Percentiles rank a stretch among this genome's conserved stretches.
Evolutionary conservation across 176 grass and related monocot genomes (phyloP).

Genomic region (Cymbopogon citratus): DNA sequence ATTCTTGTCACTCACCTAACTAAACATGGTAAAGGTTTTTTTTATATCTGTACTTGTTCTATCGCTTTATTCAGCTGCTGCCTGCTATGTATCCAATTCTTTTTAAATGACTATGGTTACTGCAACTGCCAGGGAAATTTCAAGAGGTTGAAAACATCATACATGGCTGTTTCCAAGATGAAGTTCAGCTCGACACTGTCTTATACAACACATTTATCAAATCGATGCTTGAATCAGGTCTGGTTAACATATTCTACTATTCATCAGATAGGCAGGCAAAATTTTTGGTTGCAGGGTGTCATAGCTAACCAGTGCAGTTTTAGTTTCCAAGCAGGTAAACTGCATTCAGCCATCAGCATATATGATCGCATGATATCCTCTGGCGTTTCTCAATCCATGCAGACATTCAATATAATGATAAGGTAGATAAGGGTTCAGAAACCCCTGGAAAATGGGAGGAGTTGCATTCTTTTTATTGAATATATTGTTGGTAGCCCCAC

Average conservation of each 20-base stretch:
- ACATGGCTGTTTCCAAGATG: slow-evolving; percentile 44
- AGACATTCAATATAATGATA: slow-evolving; percentile 94
- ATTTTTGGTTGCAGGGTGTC: background rate
- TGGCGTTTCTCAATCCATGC: slow-evolving; percentile 48
- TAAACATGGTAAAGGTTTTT: slow-evolving; percentile 52
- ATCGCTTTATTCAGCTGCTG: background rate
- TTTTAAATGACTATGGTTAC: background rate
- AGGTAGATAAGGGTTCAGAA: slow-evolving; percentile 43
- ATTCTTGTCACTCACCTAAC: slow-evolving; percentile 77
- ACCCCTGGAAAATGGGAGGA: background rate
- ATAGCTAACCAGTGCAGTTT: slow-evolving; percentile 25
- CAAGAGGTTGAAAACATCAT: slow-evolving; percentile 68
- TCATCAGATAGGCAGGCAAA: slow-evolving; percentile 16
- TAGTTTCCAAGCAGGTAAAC: slow-evolving; percentile 66
- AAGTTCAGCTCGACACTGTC: slow-evolving; percentile 72
- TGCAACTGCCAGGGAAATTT: slow-evolving; percentile 60
- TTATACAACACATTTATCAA: slow-evolving; percentile 91
- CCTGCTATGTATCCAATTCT: background rate
- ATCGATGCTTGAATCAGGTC: slow-evolving; percentile 87
- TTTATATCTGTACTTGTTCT: background rate
- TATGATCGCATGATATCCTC: slow-evolving; percentile 81
- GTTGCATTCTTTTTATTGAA: background rate
- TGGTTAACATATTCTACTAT: slow-evolving; percentile 17
- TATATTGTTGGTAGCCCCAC: background rate
- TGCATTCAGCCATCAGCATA: slow-evolving; percentile 63